These are phyloP conservation scores for Oryza officinalis DNA, from an alignment of 176 grass and related monocot species.

Conservation along the genomic window DNA sequence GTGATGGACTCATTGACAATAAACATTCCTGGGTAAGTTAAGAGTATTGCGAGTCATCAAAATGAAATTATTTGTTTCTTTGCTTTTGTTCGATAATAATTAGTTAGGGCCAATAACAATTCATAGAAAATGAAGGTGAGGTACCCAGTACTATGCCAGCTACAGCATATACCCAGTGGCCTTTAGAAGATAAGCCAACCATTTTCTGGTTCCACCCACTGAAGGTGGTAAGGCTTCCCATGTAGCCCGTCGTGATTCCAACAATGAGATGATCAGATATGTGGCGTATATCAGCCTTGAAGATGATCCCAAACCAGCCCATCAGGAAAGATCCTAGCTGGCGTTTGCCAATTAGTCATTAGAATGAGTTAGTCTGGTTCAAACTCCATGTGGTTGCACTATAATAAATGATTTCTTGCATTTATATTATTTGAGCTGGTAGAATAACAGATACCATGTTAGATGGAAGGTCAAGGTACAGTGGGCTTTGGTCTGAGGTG, in stretches of 20 bases:
- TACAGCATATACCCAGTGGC: slow-evolving; percentile 71
- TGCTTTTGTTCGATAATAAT: not conserved
- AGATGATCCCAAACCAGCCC: slow-evolving; percentile 95
- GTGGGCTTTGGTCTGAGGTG: slow-evolving; percentile 64
- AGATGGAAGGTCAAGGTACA: slow-evolving; percentile 93
- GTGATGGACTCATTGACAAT: slow-evolving; percentile 71
- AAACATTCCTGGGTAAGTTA: slow-evolving; percentile 61
- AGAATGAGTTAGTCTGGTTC: not conserved
- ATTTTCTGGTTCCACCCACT: slow-evolving; percentile 97
- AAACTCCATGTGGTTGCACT: not conserved
- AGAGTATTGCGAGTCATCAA: slow-evolving; percentile 17
- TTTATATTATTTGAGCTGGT: slow-evolving; percentile 21
- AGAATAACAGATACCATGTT: slow-evolving; percentile 67
- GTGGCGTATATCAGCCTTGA: slow-evolving; percentile 75
- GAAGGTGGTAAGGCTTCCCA: slow-evolving; percentile 95
- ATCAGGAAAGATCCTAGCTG: slow-evolving; percentile 98
- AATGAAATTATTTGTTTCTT: not conserved
- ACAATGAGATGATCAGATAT: slow-evolving; percentile 79
- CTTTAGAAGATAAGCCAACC: slow-evolving; percentile 78
- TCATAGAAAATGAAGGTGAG: not conserved
- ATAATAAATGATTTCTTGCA: slow-evolving; percentile 17
- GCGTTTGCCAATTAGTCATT: slow-evolving; percentile 25
- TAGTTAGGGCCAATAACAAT: slow-evolving; percentile 10
- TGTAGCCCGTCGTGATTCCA: slow-evolving; percentile 75
- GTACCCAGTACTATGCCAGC: slow-evolving; percentile 86